Percentiles rank a stretch among this genome's conserved stretches.
These are phyloP conservation scores for Centaurea solstitialis DNA, from an alignment of 129 eudicot genomes.

Conservation along the genomic window DNA sequence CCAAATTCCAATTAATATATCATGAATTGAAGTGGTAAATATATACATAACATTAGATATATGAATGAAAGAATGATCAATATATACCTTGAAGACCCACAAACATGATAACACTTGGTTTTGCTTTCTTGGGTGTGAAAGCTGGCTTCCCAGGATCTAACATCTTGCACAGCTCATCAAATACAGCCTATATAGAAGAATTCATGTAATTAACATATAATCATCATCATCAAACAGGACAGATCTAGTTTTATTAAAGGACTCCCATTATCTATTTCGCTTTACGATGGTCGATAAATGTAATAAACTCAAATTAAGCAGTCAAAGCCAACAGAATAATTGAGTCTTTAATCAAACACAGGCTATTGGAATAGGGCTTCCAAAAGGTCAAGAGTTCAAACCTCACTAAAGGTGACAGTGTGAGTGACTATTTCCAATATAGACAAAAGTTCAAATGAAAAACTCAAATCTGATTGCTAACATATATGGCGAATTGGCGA, in stretches of 20 bases:
- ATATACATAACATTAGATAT: neutral
- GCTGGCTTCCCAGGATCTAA: conserved; percentile 97
- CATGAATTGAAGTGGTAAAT: neutral
- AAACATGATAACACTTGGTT: conserved; percentile 90
- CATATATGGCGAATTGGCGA: no score
- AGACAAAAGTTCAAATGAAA: no score
- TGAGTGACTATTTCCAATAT: no score
- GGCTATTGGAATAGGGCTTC: neutral
- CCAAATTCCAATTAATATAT: neutral
- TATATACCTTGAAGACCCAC: conserved; percentile 96
- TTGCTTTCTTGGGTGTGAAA: conserved; percentile 85
- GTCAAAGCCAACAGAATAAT: conserved; percentile 3
- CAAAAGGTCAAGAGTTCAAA: neutral
- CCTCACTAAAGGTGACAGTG: no score
- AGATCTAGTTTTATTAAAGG: neutral
- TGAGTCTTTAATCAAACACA: neutral
- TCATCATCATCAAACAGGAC: neutral
- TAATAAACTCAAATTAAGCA: neutral
- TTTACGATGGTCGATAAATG: neutral
- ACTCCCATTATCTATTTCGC: neutral
- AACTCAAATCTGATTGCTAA: no score
- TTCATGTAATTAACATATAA: neutral
- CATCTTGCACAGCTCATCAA: conserved; percentile 89
- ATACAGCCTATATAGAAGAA: conserved; percentile 60
- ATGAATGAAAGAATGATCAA: neutral